These are phyloP conservation scores for Malus sylvestris DNA, from an alignment of 306 rosid species.

Conservation along the genomic window DNA sequence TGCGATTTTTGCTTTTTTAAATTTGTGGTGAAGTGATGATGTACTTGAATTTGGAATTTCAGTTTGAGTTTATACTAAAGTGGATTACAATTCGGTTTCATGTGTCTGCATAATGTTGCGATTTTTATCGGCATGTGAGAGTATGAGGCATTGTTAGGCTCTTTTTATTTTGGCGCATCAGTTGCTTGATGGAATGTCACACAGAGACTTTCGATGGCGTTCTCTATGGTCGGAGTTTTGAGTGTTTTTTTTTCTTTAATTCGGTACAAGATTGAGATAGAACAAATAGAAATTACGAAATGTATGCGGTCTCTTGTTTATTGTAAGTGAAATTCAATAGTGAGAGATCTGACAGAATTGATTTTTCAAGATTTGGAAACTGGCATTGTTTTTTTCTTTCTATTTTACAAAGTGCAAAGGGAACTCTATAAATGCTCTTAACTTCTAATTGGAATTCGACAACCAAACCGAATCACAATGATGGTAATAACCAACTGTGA, in stretches of 20 bases:
- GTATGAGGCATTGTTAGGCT: not conserved
- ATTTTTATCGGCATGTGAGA: not conserved
- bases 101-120: not conserved
- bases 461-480: not conserved
- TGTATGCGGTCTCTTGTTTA: not conserved
- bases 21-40: not conserved
- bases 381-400: not conserved
- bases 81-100: not conserved
- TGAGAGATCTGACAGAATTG: not conserved
- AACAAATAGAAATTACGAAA: not conserved
- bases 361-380: not conserved
- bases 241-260: not conserved
- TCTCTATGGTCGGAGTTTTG: not conserved
- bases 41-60: not conserved
- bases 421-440: not conserved
- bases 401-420: not conserved
- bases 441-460: not conserved
- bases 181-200: conserved; percentile 34
- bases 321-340: not conserved
- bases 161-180: conserved; percentile 3
- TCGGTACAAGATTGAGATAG: not conserved
- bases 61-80: not conserved
- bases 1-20: not conserved
- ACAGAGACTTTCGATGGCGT: not conserved
- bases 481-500: not conserved